These are phyloP conservation scores for Parafenestella ontariensis DNA, from an alignment of 2,329 filamentous ascomycete species.

Conservation along the genomic window DNA sequence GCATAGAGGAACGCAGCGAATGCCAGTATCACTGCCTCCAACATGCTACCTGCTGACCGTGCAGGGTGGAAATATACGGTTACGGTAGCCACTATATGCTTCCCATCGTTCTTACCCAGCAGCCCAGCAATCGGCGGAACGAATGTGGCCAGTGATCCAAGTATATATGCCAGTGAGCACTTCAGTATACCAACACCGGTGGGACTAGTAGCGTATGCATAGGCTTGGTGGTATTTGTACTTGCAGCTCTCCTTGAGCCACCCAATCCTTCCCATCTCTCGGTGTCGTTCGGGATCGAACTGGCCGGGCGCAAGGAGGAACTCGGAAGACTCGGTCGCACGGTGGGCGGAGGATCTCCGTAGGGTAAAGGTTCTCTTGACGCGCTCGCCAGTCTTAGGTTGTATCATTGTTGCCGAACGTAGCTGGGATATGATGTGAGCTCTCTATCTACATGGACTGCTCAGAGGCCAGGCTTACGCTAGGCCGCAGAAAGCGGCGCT, in stretches of 20 bases:
- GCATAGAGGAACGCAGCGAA: conserved; percentile 81
- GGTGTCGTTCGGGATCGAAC: conserved; percentile 36
- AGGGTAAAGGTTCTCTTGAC: conserved; percentile 81
- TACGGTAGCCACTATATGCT: conserved; percentile 91
- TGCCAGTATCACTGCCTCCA: conserved; percentile 80
- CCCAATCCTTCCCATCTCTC: conserved; percentile 41
- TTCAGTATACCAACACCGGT: conserved; percentile 84
- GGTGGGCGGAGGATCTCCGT: conserved; percentile 53
- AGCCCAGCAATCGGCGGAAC: conserved; percentile 74
- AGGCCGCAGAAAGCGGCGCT: conserved; percentile 47
- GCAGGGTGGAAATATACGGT: conserved; percentile 96
- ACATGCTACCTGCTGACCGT: conserved; percentile 85
- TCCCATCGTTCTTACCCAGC: conserved; percentile 84
- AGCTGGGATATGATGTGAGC: conserved; percentile 58
- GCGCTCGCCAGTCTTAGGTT: conserved; percentile 85
- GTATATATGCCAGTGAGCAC: conserved; percentile 86
- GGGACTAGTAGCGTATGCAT: conserved; percentile 72
- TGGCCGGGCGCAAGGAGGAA: conserved; percentile 48
- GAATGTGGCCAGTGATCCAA: conserved; percentile 88
- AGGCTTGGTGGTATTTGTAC: conserved; percentile 46
- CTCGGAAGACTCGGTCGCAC: conserved; percentile 54
- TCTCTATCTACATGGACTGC: neutral
- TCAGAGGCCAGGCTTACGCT: conserved; percentile 37
- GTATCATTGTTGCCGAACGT: conserved; percentile 84
- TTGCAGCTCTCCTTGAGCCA: conserved; percentile 46